Conservation (phyloP, 2,329 filamentous ascomycete species). For the Fusarium protoensiforme region DNA sequence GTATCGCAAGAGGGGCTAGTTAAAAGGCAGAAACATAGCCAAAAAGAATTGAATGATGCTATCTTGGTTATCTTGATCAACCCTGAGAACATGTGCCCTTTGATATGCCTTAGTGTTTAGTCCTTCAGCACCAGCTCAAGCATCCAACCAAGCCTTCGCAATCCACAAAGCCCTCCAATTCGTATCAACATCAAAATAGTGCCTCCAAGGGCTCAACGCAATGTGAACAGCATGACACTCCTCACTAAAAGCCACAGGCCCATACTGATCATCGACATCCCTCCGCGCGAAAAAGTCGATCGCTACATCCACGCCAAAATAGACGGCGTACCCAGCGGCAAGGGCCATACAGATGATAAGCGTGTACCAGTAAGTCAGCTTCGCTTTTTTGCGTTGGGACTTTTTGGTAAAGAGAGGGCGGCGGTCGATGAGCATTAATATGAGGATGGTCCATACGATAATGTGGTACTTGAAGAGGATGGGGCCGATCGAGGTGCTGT, state of each 20-base stretch:
- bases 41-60: not conserved
- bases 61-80: not conserved
- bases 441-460: not conserved
- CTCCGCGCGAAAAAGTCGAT: not conserved
- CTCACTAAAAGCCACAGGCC: not conserved
- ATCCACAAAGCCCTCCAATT: slow-evolving; percentile 37
- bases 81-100: not conserved
- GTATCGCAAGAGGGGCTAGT: not conserved
- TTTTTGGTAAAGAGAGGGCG: not conserved
- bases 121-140: slow-evolving; percentile 31
- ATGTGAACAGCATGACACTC: not conserved
- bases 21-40: not conserved
- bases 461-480: not conserved
- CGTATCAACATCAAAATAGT: not conserved
- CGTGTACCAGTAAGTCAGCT: not conserved
- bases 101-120: not conserved
- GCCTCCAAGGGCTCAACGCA: not conserved
- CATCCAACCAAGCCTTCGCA: slow-evolving; percentile 35
- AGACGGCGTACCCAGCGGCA: not conserved
- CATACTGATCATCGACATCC: not conserved
- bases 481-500: not conserved
- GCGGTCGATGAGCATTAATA: not conserved
- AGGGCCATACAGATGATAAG: not conserved
- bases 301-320: not conserved
- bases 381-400: not conserved